These are phyloP conservation scores for Pelagomonas calceolata DNA, from an alignment of 108 stramenopile species.

Conservation along the genomic window DNA sequence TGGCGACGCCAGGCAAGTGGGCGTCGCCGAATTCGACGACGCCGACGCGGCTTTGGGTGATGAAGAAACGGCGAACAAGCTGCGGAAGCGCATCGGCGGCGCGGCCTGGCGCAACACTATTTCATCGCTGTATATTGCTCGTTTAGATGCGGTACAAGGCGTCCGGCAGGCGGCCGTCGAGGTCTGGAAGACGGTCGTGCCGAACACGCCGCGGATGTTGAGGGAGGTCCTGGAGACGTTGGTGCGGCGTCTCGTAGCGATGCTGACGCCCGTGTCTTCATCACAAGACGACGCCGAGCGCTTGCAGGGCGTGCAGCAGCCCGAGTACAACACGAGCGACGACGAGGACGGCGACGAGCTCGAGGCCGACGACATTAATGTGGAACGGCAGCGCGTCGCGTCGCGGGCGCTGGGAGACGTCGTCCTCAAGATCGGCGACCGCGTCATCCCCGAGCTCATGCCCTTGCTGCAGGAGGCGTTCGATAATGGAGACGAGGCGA, in stretches of 20 bases:
- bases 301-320: constrained; percentile 17
- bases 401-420: constrained; percentile 92
- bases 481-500: constrained; percentile 59
- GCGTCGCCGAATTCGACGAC: constrained; percentile 66
- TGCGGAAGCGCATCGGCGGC: constrained; percentile 69
- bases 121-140: constrained; percentile 78
- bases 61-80: constrained; percentile 67
- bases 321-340: background rate
- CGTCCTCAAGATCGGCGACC: constrained; percentile 90
- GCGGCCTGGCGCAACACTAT: constrained; percentile 68
- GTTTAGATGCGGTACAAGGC: constrained; percentile 72
- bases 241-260: constrained; percentile 66
- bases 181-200: constrained; percentile 97
- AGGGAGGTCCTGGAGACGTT: constrained; percentile 82
- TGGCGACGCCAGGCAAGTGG: constrained; percentile 74
- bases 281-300: constrained; percentile 10
- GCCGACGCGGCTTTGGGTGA: constrained; percentile 58
- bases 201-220: constrained; percentile 81
- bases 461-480: constrained; percentile 82
- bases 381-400: constrained; percentile 81
- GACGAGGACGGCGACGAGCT: background rate
- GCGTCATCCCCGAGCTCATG: constrained; percentile 85
- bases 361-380: constrained; percentile 1
- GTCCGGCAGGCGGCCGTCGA: constrained; percentile 87
- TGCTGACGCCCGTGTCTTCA: constrained; percentile 45